Base-by-base conservation (phyloP, 768 basidiomycete species). In the Naematelia encephala region DNA sequence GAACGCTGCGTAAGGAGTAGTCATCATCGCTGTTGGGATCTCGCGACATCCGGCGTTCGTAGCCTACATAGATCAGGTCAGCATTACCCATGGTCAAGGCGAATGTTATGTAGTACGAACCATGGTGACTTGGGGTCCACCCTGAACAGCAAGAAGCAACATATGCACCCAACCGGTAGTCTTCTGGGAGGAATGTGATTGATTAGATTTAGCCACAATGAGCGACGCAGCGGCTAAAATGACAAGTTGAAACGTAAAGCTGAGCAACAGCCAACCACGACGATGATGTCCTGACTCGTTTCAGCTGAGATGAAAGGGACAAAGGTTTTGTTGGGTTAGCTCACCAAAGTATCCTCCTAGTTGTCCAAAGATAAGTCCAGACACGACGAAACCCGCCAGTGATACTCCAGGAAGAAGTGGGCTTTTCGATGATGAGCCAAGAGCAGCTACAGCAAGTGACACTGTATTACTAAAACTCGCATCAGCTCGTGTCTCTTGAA, bases 11-110 rank as follows among this genome's bases (percentile, higher is more conserved):
- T 68, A 68, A n/a, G 63, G 63, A 28, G 63, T 68, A 2, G 66
- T 64, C 63, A 68, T 68, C 66, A 68, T 68, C 29, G 57, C 66
- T 13, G 63, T 68, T 2, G 66, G 66, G 4, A 64, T 45, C 51
- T 68, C 66, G n/a, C 57, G 30, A 2, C 49, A 53, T 16, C 66
- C 66, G 5, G 60, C 46, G 30, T 64, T 68, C 8, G 60, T 43
- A 10, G 66, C 66, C 66, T 67, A 27, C 2, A 1, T 34, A 10
- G 19, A 29, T 44, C 51, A 56, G 60, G 30, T 27, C 30, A 23
- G 19, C 50, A 23, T 16, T 4, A 51, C 27, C 13, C 21, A 3
- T 27, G 27, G 4, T 26, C n/a, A n/a, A n/a, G n/a, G n/a, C n/a
- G n/a, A n/a, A n/a, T n/a, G n/a, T n/a, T n/a, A n/a, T n/a, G n/a